Percentiles rank a stretch among this genome's conserved stretches.
Evolutionary conservation across 352 stramenopile genomes (phyloP).

Genomic region (Globisporangium camurandrum): DNA sequence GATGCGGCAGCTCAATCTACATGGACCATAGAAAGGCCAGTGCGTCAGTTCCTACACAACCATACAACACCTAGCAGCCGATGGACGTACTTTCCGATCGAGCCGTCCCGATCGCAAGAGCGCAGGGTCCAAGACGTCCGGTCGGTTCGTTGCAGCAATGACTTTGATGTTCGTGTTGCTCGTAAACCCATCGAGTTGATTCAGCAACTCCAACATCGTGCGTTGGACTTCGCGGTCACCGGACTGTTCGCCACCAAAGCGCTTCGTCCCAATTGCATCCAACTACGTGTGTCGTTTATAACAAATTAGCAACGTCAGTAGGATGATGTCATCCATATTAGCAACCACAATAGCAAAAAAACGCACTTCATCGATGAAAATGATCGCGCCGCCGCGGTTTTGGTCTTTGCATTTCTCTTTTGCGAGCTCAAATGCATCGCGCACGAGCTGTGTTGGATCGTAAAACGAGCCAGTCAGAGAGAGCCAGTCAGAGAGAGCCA

Average conservation of each 20-base stretch:
- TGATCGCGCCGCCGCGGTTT: constrained; percentile 91
- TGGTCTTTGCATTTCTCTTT: constrained; percentile 92
- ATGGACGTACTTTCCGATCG: constrained; percentile 87
- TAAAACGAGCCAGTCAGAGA: neutral
- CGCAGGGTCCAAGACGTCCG: constrained; percentile 95
- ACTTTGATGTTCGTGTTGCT: constrained; percentile 99
- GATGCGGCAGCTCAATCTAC: constrained; percentile 97
- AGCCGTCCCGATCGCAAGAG: constrained; percentile 89
- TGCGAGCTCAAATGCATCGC: constrained; percentile 96
- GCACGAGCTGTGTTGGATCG: constrained; percentile 77
- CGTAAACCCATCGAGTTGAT: constrained; percentile 97
- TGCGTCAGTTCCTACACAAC: neutral
- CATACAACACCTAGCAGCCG: neutral
- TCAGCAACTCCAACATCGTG: constrained; percentile 98
- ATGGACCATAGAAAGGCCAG: neutral
- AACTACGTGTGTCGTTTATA: constrained; percentile 37
- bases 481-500: neutral
- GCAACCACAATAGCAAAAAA: neutral
- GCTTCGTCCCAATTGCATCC: constrained; percentile 98
- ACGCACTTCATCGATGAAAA: constrained; percentile 97
- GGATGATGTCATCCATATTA: neutral
- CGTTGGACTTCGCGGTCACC: constrained; percentile 96
- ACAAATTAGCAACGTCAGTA: neutral
- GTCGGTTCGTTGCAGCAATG: constrained; percentile 97
- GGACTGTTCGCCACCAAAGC: constrained; percentile 95